Evolutionary conservation across 2,329 filamentous ascomycete species (phyloP), one percentile per base, ranked within the genome.

Genomic region (Dactylellina cionopaga): DNA sequence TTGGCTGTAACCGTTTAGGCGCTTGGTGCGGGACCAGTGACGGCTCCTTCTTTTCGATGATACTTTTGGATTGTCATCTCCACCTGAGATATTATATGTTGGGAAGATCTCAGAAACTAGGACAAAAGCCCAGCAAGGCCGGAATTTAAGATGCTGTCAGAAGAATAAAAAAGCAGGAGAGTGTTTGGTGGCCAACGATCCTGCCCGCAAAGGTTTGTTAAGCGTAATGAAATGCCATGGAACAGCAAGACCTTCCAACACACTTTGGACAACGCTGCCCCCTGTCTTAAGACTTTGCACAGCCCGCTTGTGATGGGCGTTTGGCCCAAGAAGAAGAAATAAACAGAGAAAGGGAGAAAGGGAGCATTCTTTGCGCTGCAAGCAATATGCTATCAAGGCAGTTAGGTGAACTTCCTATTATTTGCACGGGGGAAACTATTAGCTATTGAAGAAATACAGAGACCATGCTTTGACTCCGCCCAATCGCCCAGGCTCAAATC

Each of bases 131-230:
- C 13, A 17, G 43, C 49, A 63, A 64, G 66, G 58, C n/a, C n/a
- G n/a, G n/a, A n/a, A 56, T 70, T 51, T 27, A 17, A 39, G 49
- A 62, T 27, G 46, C 33, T n/a, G 41, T n/a, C n/a, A n/a, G n/a
- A n/a, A n/a, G n/a, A n/a, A n/a, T n/a, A n/a, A n/a, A n/a, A n/a
- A n/a, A 70, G 56, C 31, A 51, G 58, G 44, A 60, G 55, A 25
- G n/a, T 29, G 27, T 24, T 25, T 35, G 54, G 65, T 63, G 54
- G 43, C 66, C 56, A 62, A 63, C 59, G 58, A 70, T 62, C 66
- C 66, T 71, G 58, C 66, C 66, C 29, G 43, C 58, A 71, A 55
- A 37, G 58, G 66, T 10, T 49, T 15, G 59, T 55, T 72, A 72
- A 65, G 52, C 68, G 68, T 51, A 60, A 72, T 71, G 44, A 52